Conservation (phyloP, 2,329 filamentous ascomycete species). For the Nannizziopsis arthrosporioides region DNA sequence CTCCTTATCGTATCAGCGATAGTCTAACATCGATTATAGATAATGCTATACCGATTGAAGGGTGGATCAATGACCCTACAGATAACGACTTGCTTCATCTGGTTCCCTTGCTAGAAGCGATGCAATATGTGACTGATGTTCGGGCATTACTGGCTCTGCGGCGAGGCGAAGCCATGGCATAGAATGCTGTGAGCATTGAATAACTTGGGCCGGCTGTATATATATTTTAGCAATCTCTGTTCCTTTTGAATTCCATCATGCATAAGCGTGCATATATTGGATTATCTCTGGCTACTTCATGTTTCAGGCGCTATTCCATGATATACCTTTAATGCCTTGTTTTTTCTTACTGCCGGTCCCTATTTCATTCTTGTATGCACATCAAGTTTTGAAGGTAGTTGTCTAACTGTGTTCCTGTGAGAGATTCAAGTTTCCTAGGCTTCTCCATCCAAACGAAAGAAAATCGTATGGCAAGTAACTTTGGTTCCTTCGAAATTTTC, state of each 20-base stretch:
- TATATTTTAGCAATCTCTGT: not conserved
- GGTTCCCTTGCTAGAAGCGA: constrained; percentile 78
- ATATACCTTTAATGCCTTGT: not conserved
- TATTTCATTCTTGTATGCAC: not conserved
- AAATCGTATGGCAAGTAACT: not conserved
- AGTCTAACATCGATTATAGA: constrained; percentile 43
- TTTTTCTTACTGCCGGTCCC: not conserved
- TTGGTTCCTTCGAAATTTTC: not conserved
- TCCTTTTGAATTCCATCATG: not conserved
- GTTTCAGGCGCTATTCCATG: not conserved
- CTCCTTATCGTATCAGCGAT: not conserved
- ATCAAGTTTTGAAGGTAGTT: not conserved
- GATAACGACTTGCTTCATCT: constrained; percentile 91
- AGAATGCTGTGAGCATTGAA: not conserved
- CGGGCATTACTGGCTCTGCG: constrained; percentile 77
- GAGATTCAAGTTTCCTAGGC: no score
- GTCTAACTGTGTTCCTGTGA: no score
- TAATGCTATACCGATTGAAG: constrained; percentile 97
- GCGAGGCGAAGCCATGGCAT: constrained; percentile 54
- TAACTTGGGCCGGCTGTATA: not conserved
- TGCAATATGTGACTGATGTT: constrained; percentile 95
- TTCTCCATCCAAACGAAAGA: not conserved
- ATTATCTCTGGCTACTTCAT: not conserved
- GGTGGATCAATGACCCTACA: constrained; percentile 97
- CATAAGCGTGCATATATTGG: constrained; percentile 5